Conservation (phyloP, 2,329 filamentous ascomycete genomes). For the Sporothrix brunneoviolacea region DNA sequence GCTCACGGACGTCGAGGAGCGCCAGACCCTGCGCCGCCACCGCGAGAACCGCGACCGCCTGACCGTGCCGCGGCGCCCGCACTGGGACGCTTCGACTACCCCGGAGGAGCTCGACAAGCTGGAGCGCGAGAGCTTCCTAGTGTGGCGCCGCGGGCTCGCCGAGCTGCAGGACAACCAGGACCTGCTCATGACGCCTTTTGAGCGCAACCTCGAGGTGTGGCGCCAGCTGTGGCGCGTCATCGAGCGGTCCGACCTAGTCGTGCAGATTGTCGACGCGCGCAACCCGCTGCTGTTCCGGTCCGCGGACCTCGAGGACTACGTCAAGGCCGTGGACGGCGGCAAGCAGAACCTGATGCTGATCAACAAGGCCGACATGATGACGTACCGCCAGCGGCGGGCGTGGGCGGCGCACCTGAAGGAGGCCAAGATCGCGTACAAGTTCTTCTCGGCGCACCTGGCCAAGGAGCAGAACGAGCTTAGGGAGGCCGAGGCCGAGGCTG, state of each 20-base stretch:
- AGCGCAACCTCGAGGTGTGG: constrained; percentile 96
- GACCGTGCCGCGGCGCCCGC: constrained; percentile 82
- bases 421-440: constrained; percentile 80
- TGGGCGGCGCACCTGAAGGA: constrained; percentile 86
- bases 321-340: constrained; percentile 75
- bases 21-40: constrained; percentile 71
- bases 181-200: constrained; percentile 93
- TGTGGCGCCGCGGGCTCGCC: constrained; percentile 85
- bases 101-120: constrained; percentile 69
- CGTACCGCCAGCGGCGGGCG: constrained; percentile 65
- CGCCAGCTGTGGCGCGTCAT: constrained; percentile 97
- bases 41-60: constrained; percentile 69
- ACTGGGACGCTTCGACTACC: constrained; percentile 83
- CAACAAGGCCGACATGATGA: constrained; percentile 99
- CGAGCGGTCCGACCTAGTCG: constrained; percentile 87
- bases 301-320: constrained; percentile 87
- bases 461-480: constrained; percentile 81
- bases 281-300: constrained; percentile 92
- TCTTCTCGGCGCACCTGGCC: constrained; percentile 90
- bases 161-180: constrained; percentile 93
- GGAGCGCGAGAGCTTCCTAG: constrained; percentile 74
- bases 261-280: constrained; percentile 96
- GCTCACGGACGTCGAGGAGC: constrained; percentile 77
- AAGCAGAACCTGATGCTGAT: constrained; percentile 91
- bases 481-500: constrained; percentile 44